Evolutionary conservation across 805 yeast species (phyloP).

Genomic region (Pichia exigua): DNA sequence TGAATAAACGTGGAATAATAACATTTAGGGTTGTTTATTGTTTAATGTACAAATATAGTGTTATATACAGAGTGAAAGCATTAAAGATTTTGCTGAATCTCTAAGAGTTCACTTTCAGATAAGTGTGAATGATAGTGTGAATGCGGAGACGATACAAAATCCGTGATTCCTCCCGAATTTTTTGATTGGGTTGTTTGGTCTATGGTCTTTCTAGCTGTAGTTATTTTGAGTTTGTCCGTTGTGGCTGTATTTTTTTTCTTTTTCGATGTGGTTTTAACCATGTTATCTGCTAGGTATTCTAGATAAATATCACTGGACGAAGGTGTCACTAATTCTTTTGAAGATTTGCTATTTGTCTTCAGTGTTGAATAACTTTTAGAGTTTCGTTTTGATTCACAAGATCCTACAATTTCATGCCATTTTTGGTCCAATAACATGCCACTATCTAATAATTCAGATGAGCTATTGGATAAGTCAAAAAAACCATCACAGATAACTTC

Average conservation of each 20-base stretch:
- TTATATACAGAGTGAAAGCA: background rate
- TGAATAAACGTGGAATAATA: too few relatives aligned
- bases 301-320: background rate
- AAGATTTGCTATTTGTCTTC: background rate
- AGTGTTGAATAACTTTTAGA: background rate
- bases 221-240: background rate
- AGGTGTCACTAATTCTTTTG: background rate
- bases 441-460: slow-evolving; percentile 18
- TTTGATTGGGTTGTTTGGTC: background rate
- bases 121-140: slow-evolving; percentile 1
- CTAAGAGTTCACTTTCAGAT: slow-evolving; percentile 1
- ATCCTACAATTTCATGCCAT: background rate
- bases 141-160: background rate
- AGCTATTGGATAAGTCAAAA: slow-evolving; percentile 6
- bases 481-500: slow-evolving; percentile 15
- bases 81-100: background rate
- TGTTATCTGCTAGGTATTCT: background rate
- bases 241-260: background rate
- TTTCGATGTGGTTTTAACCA: background rate
- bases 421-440: slow-evolving; percentile 10
- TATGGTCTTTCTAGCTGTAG: background rate
- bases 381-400: background rate
- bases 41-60: background rate
- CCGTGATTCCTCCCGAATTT: background rate
- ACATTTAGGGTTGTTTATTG: background rate